These are phyloP conservation scores for Oenanthe javanica DNA, from an alignment of 140 eudicot species.

Conservation along the genomic window DNA sequence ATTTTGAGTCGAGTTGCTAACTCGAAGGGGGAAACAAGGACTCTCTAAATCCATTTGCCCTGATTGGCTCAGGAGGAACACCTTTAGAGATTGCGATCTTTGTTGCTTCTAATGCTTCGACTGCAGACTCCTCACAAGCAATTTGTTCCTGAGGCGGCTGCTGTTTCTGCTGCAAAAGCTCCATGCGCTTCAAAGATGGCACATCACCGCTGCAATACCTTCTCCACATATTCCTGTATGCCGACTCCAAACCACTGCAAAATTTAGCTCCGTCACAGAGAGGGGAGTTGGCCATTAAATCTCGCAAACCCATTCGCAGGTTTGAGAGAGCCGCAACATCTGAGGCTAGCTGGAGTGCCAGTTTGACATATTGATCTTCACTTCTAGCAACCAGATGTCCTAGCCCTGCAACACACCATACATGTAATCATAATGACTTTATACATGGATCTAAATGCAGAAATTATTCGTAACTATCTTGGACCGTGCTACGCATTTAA, in stretches of 20 bases:
- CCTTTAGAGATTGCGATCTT: slow-evolving; percentile 21
- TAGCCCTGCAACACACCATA: slow-evolving; percentile 43
- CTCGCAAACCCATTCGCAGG: slow-evolving; percentile 69
- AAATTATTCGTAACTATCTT: neutral
- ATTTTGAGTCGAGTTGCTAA: no score
- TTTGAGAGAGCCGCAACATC: slow-evolving; percentile 63
- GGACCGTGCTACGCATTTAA: neutral
- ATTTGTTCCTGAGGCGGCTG: slow-evolving; percentile 23
- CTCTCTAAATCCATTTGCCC: slow-evolving; percentile 41
- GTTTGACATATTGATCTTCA: slow-evolving; percentile 77
- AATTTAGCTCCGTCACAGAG: slow-evolving; percentile 76
- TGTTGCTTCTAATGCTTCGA: slow-evolving; percentile 9
- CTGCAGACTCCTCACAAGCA: slow-evolving; percentile 17
- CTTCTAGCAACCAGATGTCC: slow-evolving; percentile 63
- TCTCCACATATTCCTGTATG: slow-evolving; percentile 76
- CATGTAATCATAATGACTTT: neutral
- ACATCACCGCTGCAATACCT: slow-evolving; percentile 74
- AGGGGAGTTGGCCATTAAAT: slow-evolving; percentile 75
- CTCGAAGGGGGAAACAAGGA: no score
- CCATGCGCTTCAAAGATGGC: slow-evolving; percentile 64
- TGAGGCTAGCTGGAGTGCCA: slow-evolving; percentile 71
- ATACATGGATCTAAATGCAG: neutral
- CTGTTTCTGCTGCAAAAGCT: slow-evolving; percentile 40
- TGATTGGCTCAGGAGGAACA: slow-evolving; percentile 23
- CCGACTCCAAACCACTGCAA: slow-evolving; percentile 51